Conservation (phyloP, 2,329 filamentous ascomycete species). For the Aspergillus viridinutans region DNA sequence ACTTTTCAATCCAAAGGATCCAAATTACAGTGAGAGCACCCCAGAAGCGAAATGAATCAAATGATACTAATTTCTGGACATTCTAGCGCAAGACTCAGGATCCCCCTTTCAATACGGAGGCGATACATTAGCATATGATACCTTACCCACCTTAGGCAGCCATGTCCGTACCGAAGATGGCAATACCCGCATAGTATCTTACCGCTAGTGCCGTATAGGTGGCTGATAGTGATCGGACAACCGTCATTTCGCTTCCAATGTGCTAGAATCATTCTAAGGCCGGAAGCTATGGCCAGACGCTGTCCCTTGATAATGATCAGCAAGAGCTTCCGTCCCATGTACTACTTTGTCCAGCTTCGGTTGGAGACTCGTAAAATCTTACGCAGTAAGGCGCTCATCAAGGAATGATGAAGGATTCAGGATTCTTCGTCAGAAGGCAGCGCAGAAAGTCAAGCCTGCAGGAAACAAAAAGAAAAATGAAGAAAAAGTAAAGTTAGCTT, state of each 20-base stretch:
- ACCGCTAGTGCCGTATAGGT: neutral
- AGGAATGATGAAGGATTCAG: neutral
- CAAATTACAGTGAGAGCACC: too few species aligned
- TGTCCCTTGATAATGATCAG: constrained; percentile 10
- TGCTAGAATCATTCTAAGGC: neutral
- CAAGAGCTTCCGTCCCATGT: neutral
- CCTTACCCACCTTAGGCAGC: neutral
- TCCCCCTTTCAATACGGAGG: neutral
- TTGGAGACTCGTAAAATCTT: neutral
- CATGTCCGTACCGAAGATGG: neutral
- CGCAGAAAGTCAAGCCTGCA: neutral
- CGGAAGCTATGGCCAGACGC: constrained; percentile 28
- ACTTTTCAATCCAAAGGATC: neutral
- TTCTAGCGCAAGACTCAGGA: neutral
- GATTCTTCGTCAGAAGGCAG: neutral
- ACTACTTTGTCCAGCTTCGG: neutral
- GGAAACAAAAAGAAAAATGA: neutral
- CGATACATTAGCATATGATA: neutral
- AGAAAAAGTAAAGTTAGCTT: neutral
- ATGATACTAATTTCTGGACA: neutral
- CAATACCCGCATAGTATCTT: neutral
- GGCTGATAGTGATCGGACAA: neutral
- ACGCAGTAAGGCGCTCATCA: neutral
- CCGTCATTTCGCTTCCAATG: neutral
- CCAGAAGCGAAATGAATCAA: neutral